phyloP scores from a whole-genome alignment of 345 rosid species.

The Iberis pinnata region DNA sequence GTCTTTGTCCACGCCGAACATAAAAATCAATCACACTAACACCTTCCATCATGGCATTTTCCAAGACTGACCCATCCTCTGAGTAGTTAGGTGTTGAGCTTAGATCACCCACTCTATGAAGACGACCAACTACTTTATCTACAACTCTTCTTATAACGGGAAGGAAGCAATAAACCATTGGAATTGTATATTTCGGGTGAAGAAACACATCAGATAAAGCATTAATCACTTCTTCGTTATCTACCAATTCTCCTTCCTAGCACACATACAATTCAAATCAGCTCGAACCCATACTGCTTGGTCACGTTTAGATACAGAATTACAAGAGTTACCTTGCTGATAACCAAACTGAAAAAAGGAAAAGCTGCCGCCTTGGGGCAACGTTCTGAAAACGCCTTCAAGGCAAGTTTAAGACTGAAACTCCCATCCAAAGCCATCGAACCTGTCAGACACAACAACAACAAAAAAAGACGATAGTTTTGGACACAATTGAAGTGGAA shows the following conservation, averaged over 20 bases:
- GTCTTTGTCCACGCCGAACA: conserved; percentile 45
- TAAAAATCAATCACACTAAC: conserved; percentile 47
- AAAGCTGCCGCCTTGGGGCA: conserved; percentile 45
- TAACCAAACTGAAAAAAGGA: conserved; percentile 32
- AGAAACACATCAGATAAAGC: conserved; percentile 51
- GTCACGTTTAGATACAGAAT: neutral
- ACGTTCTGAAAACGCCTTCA: conserved; percentile 53
- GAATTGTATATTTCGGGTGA: conserved; percentile 60
- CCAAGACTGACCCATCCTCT: conserved; percentile 30
- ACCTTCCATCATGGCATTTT: conserved; percentile 32
- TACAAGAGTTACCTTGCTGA: conserved; percentile 34
- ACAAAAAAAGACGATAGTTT: too few relatives aligned
- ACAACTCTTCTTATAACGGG: conserved; percentile 47
- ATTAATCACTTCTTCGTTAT: conserved; percentile 51
- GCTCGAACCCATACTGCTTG: neutral
- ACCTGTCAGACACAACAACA: too few relatives aligned
- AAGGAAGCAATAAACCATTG: conserved; percentile 59
- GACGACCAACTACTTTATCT: conserved; percentile 48
- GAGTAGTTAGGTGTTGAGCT: conserved; percentile 32
- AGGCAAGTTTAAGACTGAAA: conserved; percentile 47
- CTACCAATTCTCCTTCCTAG: conserved; percentile 41
- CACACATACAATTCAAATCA: neutral
- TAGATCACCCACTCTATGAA: conserved; percentile 45
- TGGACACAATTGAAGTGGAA: too few relatives aligned
- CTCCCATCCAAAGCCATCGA: conserved; percentile 68